Conservation (phyloP, 192 early-diverging fungal genomes). For the Coemansia sp. region DNA sequence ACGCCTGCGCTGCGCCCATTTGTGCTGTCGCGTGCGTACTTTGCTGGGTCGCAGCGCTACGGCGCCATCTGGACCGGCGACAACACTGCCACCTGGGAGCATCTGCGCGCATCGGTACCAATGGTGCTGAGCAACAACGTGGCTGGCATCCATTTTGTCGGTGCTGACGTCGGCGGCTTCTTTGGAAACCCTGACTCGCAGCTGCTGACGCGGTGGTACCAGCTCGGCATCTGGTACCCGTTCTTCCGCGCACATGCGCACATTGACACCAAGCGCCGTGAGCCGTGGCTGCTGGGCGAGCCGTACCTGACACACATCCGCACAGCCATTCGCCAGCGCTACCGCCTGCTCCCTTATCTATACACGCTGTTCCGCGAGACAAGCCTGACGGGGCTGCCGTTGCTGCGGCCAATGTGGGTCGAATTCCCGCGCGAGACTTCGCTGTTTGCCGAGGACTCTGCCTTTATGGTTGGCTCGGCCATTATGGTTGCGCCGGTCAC, state of each 20-base stretch:
- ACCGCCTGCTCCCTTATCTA: slow-evolving; percentile 85
- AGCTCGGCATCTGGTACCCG: slow-evolving; percentile 90
- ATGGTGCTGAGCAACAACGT: slow-evolving; percentile 89
- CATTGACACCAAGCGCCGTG: slow-evolving; percentile 94
- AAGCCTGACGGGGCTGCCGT: slow-evolving; percentile 69
- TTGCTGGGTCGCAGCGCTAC: slow-evolving; percentile 91
- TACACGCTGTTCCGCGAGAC: slow-evolving; percentile 91
- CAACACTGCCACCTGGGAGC: slow-evolving; percentile 88
- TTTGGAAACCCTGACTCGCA: slow-evolving; percentile 92
- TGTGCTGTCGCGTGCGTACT: slow-evolving; percentile 94
- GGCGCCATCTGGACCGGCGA: slow-evolving; percentile 99
- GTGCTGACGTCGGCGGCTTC: slow-evolving; percentile 97
- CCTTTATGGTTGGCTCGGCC: slow-evolving; percentile 87
- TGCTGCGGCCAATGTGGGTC: slow-evolving; percentile 86
- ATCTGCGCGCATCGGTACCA: slow-evolving; percentile 76
- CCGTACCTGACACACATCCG: slow-evolving; percentile 78
- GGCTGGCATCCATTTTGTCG: slow-evolving; percentile 86
- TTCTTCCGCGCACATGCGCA: slow-evolving; percentile 99
- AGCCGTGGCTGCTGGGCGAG: slow-evolving; percentile 95
- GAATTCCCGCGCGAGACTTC: slow-evolving; percentile 81
- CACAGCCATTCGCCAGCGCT: slow-evolving; percentile 76
- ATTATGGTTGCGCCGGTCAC: slow-evolving; percentile 76
- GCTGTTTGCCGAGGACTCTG: slow-evolving; percentile 79
- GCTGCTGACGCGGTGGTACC: slow-evolving; percentile 97
- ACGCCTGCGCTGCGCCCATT: slow-evolving; percentile 74